Evolutionary conservation across 257 asterid genomes (phyloP), one percentile per base, ranked within the genome.

Genomic region (Coffea eugenioides): DNA sequence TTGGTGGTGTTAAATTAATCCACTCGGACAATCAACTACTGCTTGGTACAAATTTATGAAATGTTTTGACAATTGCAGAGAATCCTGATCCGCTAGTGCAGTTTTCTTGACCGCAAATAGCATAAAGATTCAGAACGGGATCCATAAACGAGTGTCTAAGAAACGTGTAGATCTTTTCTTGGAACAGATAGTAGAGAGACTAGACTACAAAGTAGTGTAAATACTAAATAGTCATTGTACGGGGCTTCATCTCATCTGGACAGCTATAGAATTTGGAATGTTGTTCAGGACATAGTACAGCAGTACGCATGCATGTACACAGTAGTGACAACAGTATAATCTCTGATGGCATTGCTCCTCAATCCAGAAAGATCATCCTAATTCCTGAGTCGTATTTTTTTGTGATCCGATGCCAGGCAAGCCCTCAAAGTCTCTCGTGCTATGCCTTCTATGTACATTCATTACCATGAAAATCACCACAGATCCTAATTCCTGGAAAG

Each of bases 221-320:
- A 31, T 31, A 31, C 34, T 0, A 31, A 31, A 31, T 31, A 31
- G 34, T 89, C 71, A 89, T 87, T 86, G 87, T 83, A 87, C 85
- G 81, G 69, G 66, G 8, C 23, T 76, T 69, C 71, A 82, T 67
- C 75, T 59, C 51, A 18, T 69, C 25, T 20, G 78, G 83, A 67
- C 89, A 84, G 85, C 92, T 84, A 79, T 77, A 8, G 36, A 79
- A 72, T 80, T 85, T 83, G 88, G 85, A 87, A 71, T 76, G 74
- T 80, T 82, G 84, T 70, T 36, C 56, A 71, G 76, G 57, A 74
- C 81, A 9, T 61, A 77, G 27, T 69, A 77, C 71, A 57, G 3
- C 62, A 0, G 20, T 2, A 39, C 43, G 4, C 76, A 46, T 6
- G 54, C 5, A 23, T 59, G 31, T 23, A 46, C 11, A 31, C 34